Evolutionary conservation across 345 rosid genomes (phyloP).

Genomic region (Hypericum perforatum): DNA sequence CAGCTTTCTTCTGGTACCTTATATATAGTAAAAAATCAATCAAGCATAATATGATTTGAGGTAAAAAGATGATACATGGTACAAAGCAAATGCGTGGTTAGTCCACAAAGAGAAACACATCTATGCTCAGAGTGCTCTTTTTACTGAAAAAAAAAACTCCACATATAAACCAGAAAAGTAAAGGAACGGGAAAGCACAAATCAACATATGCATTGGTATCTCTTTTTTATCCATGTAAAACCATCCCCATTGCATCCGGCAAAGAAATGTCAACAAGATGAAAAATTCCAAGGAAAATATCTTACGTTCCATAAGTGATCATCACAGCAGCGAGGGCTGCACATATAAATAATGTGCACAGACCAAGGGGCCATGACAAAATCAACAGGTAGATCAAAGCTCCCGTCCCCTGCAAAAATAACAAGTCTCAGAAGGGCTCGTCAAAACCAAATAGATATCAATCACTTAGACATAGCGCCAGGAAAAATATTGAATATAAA

Average conservation of each 20-base stretch:
- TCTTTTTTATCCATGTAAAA: neutral
- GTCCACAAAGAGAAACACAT: too few relatives aligned
- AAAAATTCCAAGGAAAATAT: slow-evolving; percentile 11
- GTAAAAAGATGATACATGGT: too few relatives aligned
- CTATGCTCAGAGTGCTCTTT: too few relatives aligned
- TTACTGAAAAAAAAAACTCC: too few relatives aligned
- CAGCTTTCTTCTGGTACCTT: slow-evolving; percentile 97
- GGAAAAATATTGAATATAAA: slow-evolving; percentile 3
- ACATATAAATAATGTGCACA: slow-evolving; percentile 69
- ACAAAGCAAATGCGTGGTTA: too few relatives aligned
- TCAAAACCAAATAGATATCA: slow-evolving; percentile 15
- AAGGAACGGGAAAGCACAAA: too few relatives aligned
- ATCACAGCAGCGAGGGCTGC: slow-evolving; percentile 60
- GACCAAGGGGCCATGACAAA: slow-evolving; percentile 80
- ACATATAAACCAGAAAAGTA: too few relatives aligned
- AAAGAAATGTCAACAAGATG: slow-evolving; percentile 2
- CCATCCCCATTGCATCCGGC: neutral
- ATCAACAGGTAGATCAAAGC: slow-evolving; percentile 73
- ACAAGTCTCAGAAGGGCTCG: too few relatives aligned
- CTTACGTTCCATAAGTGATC: slow-evolving; percentile 79
- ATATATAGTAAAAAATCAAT: slow-evolving; percentile 13
- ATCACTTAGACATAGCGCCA: slow-evolving; percentile 14
- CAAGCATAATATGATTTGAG: too few relatives aligned
- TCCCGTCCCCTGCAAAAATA: slow-evolving; percentile 57
- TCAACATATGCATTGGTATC: too few relatives aligned